These are phyloP conservation scores for Xerocomus potaroensis DNA, from an alignment of 768 basidiomycete species.

Conservation along the genomic window DNA sequence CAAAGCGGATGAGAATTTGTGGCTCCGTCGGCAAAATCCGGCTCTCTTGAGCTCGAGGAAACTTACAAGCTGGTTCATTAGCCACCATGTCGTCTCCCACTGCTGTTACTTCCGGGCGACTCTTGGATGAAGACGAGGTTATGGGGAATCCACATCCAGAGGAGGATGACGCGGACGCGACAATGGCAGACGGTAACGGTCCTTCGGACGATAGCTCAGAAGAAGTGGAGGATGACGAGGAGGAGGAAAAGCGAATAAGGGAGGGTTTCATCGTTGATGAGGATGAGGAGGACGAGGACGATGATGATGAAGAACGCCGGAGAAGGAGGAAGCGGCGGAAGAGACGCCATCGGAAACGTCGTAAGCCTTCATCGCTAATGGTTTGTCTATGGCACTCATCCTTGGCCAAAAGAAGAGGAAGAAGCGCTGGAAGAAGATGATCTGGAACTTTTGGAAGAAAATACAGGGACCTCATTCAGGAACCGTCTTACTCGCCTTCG, in stretches of 20 bases:
- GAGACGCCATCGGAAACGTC: slow-evolving; percentile 54
- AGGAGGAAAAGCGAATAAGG: slow-evolving; percentile 72
- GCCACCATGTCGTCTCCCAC: slow-evolving; percentile 54
- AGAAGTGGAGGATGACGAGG: slow-evolving; percentile 87
- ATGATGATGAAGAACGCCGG: slow-evolving; percentile 52
- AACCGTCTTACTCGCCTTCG: slow-evolving; percentile 72
- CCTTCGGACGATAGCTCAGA: slow-evolving; percentile 81
- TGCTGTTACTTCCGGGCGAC: slow-evolving; percentile 32
- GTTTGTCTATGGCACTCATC: slow-evolving; percentile 9
- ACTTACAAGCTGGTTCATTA: slow-evolving; percentile 18
- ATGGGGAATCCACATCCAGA: slow-evolving; percentile 52
- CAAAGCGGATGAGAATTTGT: slow-evolving; percentile 9
- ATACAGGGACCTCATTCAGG: slow-evolving; percentile 78
- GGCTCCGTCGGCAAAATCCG: slow-evolving; percentile 27
- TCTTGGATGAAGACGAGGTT: slow-evolving; percentile 48
- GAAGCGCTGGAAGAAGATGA: slow-evolving; percentile 82
- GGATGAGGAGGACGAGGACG: slow-evolving; percentile 83
- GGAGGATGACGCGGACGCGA: slow-evolving; percentile 55
- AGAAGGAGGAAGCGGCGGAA: slow-evolving; percentile 64
- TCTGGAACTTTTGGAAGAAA: slow-evolving; percentile 78
- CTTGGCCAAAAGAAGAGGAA: slow-evolving; percentile 44
- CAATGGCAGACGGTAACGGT: slow-evolving; percentile 40
- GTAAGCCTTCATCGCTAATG: slow-evolving; percentile 30
- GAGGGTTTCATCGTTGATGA: slow-evolving; percentile 95
- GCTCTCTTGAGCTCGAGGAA: neutral